Evolutionary conservation across 352 stramenopile genomes (phyloP).

Genomic region (Globisporangium solare): DNA sequence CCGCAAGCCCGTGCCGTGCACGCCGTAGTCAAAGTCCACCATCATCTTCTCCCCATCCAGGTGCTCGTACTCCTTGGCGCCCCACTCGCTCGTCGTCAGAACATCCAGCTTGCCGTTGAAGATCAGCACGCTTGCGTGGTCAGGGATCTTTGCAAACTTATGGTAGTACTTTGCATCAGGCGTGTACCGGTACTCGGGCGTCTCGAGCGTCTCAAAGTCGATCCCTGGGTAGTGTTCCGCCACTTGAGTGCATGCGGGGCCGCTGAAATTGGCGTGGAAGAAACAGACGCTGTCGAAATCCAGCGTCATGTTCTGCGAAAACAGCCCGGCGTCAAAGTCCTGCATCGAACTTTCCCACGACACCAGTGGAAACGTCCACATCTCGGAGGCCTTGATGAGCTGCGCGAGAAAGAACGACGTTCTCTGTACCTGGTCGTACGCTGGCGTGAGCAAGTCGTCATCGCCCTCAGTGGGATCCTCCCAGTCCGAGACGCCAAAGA

Average conservation of each 20-base stretch:
- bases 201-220: constrained; percentile 2
- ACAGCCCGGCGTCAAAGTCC: constrained; percentile 1
- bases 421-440: constrained; percentile 4
- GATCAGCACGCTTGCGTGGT: constrained; percentile 23
- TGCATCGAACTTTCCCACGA: constrained; percentile 8
- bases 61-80: constrained; percentile 11
- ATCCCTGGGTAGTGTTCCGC: background rate
- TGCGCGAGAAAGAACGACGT: constrained; percentile 10
- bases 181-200: constrained; percentile 20
- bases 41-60: constrained; percentile 16
- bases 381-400: constrained; percentile 12
- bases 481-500: background rate
- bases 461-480: background rate
- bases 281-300: constrained; percentile 15
- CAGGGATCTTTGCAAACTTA: constrained; percentile 16
- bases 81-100: constrained; percentile 21
- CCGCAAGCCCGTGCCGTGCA: constrained; percentile 15
- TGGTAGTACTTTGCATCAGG: constrained; percentile 26
- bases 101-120: constrained; percentile 30
- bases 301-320: constrained; percentile 3
- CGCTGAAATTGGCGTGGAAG: constrained; percentile 11
- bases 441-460: too few relatives aligned
- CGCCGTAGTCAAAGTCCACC: constrained; percentile 23
- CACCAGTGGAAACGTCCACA: constrained; percentile 15
- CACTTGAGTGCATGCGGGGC: constrained; percentile 9